Percentiles rank a stretch among this genome's conserved stretches.
These are phyloP conservation scores for Marasmius oreades DNA, from an alignment of 1,284 basidiomycete species.

Conservation along the genomic window DNA sequence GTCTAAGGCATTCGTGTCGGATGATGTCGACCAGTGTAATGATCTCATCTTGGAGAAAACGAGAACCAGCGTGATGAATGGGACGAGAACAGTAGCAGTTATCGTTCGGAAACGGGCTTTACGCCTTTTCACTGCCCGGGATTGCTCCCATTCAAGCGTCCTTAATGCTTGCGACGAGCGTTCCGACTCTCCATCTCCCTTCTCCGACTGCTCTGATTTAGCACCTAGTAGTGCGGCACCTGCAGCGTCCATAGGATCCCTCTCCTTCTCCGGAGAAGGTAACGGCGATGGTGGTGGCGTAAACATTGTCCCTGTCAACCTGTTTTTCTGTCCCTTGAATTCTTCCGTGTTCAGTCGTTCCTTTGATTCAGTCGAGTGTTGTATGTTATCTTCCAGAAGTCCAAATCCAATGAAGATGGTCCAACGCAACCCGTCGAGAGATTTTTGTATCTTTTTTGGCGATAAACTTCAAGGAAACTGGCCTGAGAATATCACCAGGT, in stretches of 20 bases:
- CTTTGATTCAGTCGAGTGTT: background rate
- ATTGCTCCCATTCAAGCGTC: background rate
- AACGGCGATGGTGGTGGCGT: slow-evolving; percentile 7
- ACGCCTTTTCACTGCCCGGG: background rate
- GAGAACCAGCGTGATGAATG: background rate
- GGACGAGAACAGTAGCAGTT: background rate
- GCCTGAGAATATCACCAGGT: too few species aligned
- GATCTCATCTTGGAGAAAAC: background rate
- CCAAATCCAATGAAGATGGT: too few species aligned
- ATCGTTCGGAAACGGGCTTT: slow-evolving; percentile 12
- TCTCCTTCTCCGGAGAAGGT: slow-evolving; percentile 3
- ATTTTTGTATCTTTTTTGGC: too few species aligned
- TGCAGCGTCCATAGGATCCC: slow-evolving; percentile 1
- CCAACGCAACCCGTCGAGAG: too few species aligned
- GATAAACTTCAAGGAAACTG: too few species aligned
- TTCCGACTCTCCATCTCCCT: background rate
- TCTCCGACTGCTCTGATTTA: background rate
- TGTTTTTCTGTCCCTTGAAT: background rate
- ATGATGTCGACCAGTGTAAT: background rate
- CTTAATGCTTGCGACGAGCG: background rate
- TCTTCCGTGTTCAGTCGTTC: background rate
- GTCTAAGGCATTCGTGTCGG: background rate
- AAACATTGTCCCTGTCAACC: background rate
- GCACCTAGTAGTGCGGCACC: slow-evolving; percentile 10
- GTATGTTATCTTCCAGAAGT: too few species aligned